Conservation (phyloP, 2,329 filamentous ascomycete species). For the Arthrinium puccinioides region DNA sequence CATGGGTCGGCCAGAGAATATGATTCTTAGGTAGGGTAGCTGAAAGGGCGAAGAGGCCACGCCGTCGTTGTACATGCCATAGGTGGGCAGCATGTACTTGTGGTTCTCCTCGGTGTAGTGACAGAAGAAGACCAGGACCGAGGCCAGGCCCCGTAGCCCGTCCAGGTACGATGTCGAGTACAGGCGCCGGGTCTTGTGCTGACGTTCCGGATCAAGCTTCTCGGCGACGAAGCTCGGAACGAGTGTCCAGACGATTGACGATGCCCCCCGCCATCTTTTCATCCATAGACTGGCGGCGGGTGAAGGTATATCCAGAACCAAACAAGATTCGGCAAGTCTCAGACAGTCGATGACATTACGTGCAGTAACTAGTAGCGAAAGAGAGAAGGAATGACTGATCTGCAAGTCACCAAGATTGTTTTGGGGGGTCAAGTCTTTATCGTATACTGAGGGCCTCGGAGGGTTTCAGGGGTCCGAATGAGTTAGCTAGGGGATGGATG, state of each 20-base stretch:
- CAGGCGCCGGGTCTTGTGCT: conserved; percentile 6
- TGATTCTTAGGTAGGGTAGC: conserved; percentile 46
- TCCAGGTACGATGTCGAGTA: conserved; percentile 41
- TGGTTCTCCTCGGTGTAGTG: conserved; percentile 37
- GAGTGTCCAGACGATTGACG: conserved; percentile 6
- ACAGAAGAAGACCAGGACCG: conserved; percentile 39
- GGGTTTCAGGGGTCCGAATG: too few relatives aligned
- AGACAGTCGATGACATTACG: too few relatives aligned
- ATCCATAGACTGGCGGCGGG: too few relatives aligned
- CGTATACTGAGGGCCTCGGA: too few relatives aligned
- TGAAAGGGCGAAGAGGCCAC: conserved; percentile 28
- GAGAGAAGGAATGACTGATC: too few relatives aligned
- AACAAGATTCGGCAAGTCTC: too few relatives aligned
- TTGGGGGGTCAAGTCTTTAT: too few relatives aligned
- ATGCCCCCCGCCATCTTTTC: too few relatives aligned
- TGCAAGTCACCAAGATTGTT: too few relatives aligned
- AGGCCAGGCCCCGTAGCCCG: conserved; percentile 41
- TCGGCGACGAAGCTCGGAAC: conserved; percentile 27
- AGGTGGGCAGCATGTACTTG: conserved; percentile 23
- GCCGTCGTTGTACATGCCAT: conserved; percentile 30
- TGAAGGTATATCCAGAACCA: too few relatives aligned
- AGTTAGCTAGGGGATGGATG: too few relatives aligned
- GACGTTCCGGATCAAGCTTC: conserved; percentile 18
- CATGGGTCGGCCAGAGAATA: conserved; percentile 48
- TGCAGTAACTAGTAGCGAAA: too few relatives aligned